Evolutionary conservation across 345 rosid genomes (phyloP), one percentile per base, ranked within the genome.

Genomic region (Luvunga scandens): DNA sequence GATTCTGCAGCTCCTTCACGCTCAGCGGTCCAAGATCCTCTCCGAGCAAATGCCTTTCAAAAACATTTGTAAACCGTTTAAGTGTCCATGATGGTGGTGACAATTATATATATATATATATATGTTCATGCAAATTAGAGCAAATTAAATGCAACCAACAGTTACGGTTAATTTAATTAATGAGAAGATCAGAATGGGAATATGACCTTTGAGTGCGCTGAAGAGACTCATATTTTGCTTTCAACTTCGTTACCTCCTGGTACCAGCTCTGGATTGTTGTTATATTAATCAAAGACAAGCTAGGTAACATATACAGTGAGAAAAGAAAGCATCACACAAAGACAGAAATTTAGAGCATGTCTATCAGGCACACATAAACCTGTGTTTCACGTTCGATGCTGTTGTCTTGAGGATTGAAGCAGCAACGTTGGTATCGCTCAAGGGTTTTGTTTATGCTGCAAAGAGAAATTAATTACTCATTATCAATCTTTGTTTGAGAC

Each of bases 21-120:
- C 78, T 90, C 81, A 94, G 76, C 6, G 92, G 91, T 65, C 93
- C 95, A 66, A 94, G 92, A 84, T 94, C 93, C 82, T 92, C 97
- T 81, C 98, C 98, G 69, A 94, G 97, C 90, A 94, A 88, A 87
- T 91, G 89, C 92, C 98, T 87, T 66, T 7, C 36, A 56, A 4
- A 78, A 73, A 39, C 71, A 77, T 64, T n/a, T 31, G 50, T 39
- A n/a, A 6, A 30, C 61, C 56, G 18, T 71, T 42, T 27, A 64
- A 22, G 42, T 6, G 6, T 66, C n/a, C 16, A 6, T 7, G 55
- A 13, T 38, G 5, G 3, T 21, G 18, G 45, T 45, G 50, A 18
- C 12, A 45, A 45, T 18, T 45, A 45, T 13, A 12, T 12, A 39
- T 39, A 39, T 39, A 42, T 42, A 0, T 2, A 2, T 45, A 13